Evolutionary conservation across 495 filamentous ascomycete species (phyloP).

Genomic region (Penicillium turbatum): DNA sequence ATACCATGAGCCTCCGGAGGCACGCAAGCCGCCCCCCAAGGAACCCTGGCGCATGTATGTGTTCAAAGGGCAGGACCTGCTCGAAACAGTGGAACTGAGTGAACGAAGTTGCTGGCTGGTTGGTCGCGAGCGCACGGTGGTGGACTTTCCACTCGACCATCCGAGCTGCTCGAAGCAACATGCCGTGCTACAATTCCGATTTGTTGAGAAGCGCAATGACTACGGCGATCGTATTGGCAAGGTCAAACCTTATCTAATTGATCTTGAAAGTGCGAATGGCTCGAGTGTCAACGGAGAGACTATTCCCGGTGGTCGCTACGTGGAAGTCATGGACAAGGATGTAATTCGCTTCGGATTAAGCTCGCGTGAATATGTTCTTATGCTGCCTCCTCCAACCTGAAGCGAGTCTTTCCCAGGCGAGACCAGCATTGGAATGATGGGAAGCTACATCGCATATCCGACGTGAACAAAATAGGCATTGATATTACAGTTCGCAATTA

Average conservation of each 20-base stretch:
- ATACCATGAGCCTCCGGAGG: constrained; percentile 93
- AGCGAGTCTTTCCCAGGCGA: background rate
- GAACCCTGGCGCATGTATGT: constrained; percentile 86
- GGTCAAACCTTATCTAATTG: constrained; percentile 88
- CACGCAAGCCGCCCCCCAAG: constrained; percentile 75
- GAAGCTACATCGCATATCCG: background rate
- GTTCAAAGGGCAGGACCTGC: constrained; percentile 77
- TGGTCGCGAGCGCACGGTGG: constrained; percentile 72
- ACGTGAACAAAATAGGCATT: background rate
- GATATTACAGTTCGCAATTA: constrained; percentile 9
- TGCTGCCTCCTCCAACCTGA: constrained; percentile 51
- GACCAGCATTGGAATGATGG: background rate
- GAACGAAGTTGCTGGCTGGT: constrained; percentile 84
- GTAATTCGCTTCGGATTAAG: constrained; percentile 83
- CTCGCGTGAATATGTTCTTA: constrained; percentile 79
- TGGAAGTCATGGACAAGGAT: constrained; percentile 86
- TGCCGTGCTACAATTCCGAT: constrained; percentile 90
- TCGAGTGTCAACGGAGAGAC: constrained; percentile 73
- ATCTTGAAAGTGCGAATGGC: constrained; percentile 91
- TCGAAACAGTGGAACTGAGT: constrained; percentile 74
- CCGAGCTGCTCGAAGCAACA: constrained; percentile 93
- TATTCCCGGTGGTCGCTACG: constrained; percentile 69
- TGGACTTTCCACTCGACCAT: constrained; percentile 81
- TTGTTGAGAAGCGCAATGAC: constrained; percentile 76
- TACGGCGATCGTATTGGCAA: constrained; percentile 75